These are phyloP conservation scores for Capronia coronata DNA, from an alignment of 2,329 filamentous ascomycete genomes.

Conservation along the genomic window DNA sequence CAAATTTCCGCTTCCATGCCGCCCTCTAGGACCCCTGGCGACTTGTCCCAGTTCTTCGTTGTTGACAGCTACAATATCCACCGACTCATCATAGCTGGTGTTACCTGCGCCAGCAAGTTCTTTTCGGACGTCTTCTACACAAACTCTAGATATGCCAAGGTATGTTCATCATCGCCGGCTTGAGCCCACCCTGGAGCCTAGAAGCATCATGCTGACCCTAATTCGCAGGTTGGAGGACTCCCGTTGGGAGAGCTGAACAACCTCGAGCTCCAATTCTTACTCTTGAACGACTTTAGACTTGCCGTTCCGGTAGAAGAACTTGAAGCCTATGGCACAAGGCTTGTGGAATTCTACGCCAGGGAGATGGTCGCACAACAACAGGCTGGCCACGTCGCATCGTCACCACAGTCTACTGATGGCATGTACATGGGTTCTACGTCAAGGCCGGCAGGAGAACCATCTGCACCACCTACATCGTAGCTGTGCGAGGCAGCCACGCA, in stretches of 20 bases:
- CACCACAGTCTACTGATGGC: slow-evolving; percentile 18
- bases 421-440: slow-evolving; percentile 25
- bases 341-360: slow-evolving; percentile 93
- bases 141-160: slow-evolving; percentile 98
- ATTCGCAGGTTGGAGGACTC: slow-evolving; percentile 75
- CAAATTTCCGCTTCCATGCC: slow-evolving; percentile 5
- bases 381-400: slow-evolving; percentile 18
- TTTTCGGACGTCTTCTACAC: slow-evolving; percentile 99
- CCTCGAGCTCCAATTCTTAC: slow-evolving; percentile 87
- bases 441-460: slow-evolving; percentile 5
- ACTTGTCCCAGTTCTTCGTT: slow-evolving; percentile 67
- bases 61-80: slow-evolving; percentile 99
- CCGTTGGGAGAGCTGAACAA: slow-evolving; percentile 91
- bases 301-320: slow-evolving; percentile 90
- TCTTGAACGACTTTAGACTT: slow-evolving; percentile 92
- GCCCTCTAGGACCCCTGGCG: slow-evolving; percentile 5
- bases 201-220: neutral
- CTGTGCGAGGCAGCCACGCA: neutral
- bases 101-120: slow-evolving; percentile 98
- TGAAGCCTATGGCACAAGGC: slow-evolving; percentile 95
- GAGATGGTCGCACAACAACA: slow-evolving; percentile 69
- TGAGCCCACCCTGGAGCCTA: neutral
- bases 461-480: slow-evolving; percentile 5
- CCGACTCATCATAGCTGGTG: slow-evolving; percentile 87
- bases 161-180: slow-evolving; percentile 40